These are phyloP conservation scores for Pythium pyrilobum DNA, from an alignment of 352 stramenopile genomes.

Conservation along the genomic window DNA sequence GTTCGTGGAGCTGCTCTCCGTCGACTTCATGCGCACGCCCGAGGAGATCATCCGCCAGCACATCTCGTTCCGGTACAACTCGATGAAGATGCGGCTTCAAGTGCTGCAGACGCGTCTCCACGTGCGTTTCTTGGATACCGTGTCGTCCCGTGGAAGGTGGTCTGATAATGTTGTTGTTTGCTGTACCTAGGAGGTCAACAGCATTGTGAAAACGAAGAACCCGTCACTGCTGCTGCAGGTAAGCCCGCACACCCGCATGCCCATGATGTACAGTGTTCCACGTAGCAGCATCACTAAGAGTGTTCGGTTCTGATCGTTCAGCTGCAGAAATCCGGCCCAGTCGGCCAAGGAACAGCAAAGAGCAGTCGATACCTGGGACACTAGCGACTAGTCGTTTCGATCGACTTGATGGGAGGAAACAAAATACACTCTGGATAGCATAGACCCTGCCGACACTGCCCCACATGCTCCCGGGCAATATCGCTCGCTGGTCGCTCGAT, in stretches of 20 bases:
- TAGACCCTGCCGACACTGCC: neutral
- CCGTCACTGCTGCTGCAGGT: constrained; percentile 91
- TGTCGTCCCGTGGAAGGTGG: neutral
- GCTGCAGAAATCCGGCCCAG: constrained; percentile 60
- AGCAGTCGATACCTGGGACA: constrained; percentile 59
- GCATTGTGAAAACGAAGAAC: constrained; percentile 94
- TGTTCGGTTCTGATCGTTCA: too few relatives aligned
- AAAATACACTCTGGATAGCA: neutral
- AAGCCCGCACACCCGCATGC: neutral
- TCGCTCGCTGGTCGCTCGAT: neutral
- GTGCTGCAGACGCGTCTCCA: constrained; percentile 90
- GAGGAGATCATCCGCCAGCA: constrained; percentile 91
- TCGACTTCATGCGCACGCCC: constrained; percentile 85
- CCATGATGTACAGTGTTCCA: neutral
- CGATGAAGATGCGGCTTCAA: constrained; percentile 89
- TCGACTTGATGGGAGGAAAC: neutral
- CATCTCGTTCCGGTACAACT: constrained; percentile 93
- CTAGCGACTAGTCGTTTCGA: constrained; percentile 14
- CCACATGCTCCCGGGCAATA: too few relatives aligned
- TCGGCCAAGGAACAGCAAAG: constrained; percentile 27
- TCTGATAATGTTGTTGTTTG: neutral
- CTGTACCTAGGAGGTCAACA: constrained; percentile 83
- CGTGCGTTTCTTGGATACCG: constrained; percentile 29
- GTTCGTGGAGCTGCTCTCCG: constrained; percentile 92
- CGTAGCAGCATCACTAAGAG: too few relatives aligned